Evolutionary conservation across 139 green algal species (phyloP), one percentile per base, ranked within the genome.

Genomic region (Pseudopediastrum boryanum): DNA sequence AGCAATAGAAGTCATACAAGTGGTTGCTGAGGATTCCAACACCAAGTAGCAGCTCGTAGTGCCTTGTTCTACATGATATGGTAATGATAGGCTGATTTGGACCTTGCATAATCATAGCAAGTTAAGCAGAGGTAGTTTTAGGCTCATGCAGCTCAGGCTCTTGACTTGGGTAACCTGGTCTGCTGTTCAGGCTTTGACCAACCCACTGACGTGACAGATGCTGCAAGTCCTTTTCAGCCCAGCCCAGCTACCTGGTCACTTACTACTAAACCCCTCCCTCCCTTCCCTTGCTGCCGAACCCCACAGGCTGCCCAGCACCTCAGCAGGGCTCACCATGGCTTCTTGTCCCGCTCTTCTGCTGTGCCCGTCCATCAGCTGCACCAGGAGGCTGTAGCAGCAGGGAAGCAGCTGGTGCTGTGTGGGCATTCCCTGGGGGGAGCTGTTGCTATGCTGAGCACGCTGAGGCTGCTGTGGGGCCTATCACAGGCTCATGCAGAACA

Each of bases 361-460:
- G 5, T 81, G 44, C 51, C 62, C 19, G 51, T 81, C 13, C n/a
- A 31, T 3, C 35, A 36, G 23, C 25, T 81, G 25, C 74, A 72
- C 27, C 23, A 42, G 5, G 50, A 43, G 51, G 74, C 74, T 36
- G 59, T 44, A n/a, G 74, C 74, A 27, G 46, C 62, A 48, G 74
- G 74, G 62, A 81, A 81, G 62, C 74, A 63, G 19, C 61, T 81
- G 1, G 74, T 81, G 7, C 74, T 81, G 7, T 67, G 44, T 25
- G 74, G 74, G 25, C 74, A 81, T 63, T 66, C 42, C 6, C 35
- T 81, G 2, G 74, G 74, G 23, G 74, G 74, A 6, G 74, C 74
- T 23, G 74, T 81, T 7, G 74, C 74, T 4, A 66, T 36, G 13
- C 61, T 81, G 10, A 72, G 44, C 23, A 74, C 74, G 7, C 46